These are phyloP conservation scores for Aspergillus bridgeri DNA, from an alignment of 495 filamentous ascomycete species.

Conservation along the genomic window DNA sequence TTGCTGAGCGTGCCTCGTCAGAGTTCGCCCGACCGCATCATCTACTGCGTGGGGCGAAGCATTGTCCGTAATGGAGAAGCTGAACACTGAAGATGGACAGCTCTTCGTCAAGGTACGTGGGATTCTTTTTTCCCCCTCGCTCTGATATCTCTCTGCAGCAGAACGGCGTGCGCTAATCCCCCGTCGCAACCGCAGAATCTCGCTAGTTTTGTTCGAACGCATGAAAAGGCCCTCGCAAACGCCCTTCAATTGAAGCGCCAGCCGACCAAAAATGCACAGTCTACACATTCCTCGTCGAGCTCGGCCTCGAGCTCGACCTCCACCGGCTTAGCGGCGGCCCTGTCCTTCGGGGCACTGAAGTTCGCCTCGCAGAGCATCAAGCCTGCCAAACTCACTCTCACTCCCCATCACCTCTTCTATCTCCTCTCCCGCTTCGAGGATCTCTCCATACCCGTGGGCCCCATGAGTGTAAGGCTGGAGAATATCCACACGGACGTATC, in stretches of 20 bases:
- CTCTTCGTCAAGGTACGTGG: slow-evolving; percentile 74
- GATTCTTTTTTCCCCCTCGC: background rate
- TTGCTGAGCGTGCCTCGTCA: slow-evolving; percentile 40
- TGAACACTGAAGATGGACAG: slow-evolving; percentile 78
- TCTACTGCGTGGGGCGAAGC: slow-evolving; percentile 23
- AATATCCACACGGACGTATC: slow-evolving; percentile 86
- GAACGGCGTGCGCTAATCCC: slow-evolving; percentile 8
- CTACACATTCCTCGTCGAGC: slow-evolving; percentile 46
- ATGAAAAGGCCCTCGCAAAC: slow-evolving; percentile 96
- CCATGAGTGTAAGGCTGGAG: slow-evolving; percentile 93
- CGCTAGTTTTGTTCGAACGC: slow-evolving; percentile 90
- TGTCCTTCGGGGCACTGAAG: slow-evolving; percentile 78
- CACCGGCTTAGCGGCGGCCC: slow-evolving; percentile 70
- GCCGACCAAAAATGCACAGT: slow-evolving; percentile 59
- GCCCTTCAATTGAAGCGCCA: slow-evolving; percentile 81
- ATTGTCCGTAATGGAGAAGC: slow-evolving; percentile 46
- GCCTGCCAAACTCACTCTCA: slow-evolving; percentile 86
- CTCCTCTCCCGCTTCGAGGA: slow-evolving; percentile 93
- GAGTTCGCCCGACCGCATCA: slow-evolving; percentile 30
- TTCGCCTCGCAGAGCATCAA: slow-evolving; percentile 83
- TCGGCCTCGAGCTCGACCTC: slow-evolving; percentile 58
- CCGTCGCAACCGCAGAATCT: slow-evolving; percentile 60
- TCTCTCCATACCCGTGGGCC: slow-evolving; percentile 80
- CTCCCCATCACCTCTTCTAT: slow-evolving; percentile 97
- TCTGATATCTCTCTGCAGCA: background rate